A percentile compares a stretch with the other conserved stretches of the same genome.
Evolutionary conservation across 2,329 filamentous ascomycete species (phyloP).

Genomic region (Penicillium sp.): DNA sequence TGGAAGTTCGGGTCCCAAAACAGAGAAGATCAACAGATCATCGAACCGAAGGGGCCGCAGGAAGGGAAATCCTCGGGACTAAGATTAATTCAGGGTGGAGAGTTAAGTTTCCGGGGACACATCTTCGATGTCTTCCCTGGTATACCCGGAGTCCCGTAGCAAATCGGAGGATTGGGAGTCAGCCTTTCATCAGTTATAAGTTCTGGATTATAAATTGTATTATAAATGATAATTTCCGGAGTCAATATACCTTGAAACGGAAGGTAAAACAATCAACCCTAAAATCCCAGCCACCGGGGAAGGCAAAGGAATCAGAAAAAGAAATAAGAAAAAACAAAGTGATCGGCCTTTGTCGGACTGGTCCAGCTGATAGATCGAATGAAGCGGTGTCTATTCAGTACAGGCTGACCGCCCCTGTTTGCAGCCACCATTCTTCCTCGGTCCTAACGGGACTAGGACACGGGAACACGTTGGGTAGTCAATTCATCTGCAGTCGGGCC

Average conservation of each 20-base stretch:
- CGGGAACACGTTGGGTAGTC: conserved; percentile 7
- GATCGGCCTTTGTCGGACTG: not conserved
- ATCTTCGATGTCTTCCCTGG: not conserved
- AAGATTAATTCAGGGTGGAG: not conserved
- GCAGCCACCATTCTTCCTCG: not conserved
- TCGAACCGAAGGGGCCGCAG: conserved; percentile 3
- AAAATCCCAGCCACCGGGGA: not conserved
- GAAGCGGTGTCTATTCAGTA: too few relatives aligned
- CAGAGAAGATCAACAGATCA: not conserved
- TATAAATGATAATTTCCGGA: not conserved
- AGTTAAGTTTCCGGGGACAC: conserved; percentile 3
- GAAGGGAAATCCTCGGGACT: not conserved
- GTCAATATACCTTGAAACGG: not conserved
- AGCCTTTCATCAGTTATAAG: not conserved
- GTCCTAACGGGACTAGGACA: conserved; percentile 5
- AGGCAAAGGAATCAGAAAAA: not conserved
- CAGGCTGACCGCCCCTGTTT: not conserved
- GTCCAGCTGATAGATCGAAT: conserved; percentile 2
- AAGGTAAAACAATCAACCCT: not conserved
- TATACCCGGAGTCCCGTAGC: not conserved
- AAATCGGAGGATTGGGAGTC: conserved; percentile 16
- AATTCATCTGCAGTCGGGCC: conserved; percentile 9
- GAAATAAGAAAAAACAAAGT: not conserved
- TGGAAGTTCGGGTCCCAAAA: not conserved
- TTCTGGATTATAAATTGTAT: not conserved